Evolutionary conservation across 148 eudicot species (phyloP), one percentile per base, ranked within the genome.

Genomic region (Silene latifolia): DNA sequence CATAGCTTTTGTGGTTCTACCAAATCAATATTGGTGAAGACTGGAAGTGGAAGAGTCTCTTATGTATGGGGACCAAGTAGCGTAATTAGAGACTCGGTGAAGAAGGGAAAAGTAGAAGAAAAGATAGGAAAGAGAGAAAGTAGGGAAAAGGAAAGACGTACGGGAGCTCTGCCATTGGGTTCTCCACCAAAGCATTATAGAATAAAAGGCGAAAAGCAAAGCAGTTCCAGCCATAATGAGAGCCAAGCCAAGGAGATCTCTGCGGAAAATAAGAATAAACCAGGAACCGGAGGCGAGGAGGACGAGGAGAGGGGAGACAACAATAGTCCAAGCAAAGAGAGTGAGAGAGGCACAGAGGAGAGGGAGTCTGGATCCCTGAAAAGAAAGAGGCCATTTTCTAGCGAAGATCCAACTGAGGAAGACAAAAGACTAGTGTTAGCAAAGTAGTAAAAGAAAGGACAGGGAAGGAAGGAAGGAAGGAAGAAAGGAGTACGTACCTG

Each of bases 121-220:
- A 24, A 3, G 0, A 21, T 25, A 71, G 24, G 21, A 10, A 48
- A 48, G 54, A 48, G 14, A n/a, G 0, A 44, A n/a, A 58, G 47
- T 24, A 2, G 8, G 58, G 67, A 35, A 53, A 56, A 67, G 7
- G 35, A 15, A 74, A 20, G 29, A 85, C 96, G 73, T 89, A 94
- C 98, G 89, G 79, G 98, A 95, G 89, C 94, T 92, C 83, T 95
- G 98, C 97, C 97, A 95, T 67, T 89, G 98, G 66, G 98, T 95
- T 80, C 97, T 87, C 98, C 98, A 95, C 98, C 98, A 95, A 75
- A 95, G 98, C 98, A 95, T 95, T 73, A 95, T 87, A 0, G 98
- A 90, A 75, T 92, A 95, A 79, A 95, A 95, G 61, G 98, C 96
- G 83, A 95, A 80, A 75, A 95, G 93, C 76, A 95, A 88, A 86